Conservation (phyloP, 805 yeast species). For the Candida incommunis region DNA sequence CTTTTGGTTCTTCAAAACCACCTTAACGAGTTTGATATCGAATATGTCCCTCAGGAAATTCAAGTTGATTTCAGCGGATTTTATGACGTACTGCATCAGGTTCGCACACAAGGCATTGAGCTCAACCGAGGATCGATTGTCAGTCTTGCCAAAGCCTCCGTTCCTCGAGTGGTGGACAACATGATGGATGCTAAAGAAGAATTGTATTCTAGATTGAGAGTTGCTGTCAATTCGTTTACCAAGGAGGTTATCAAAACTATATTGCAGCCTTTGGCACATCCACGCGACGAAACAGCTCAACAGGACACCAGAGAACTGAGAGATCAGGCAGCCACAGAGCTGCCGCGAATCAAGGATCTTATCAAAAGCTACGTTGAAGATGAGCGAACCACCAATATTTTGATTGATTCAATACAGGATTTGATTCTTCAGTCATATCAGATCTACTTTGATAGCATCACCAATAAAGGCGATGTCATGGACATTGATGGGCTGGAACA, state of each 20-base stretch:
- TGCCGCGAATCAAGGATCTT: slow-evolving; percentile 42
- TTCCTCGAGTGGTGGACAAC: slow-evolving; percentile 67
- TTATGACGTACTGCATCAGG: slow-evolving; percentile 32
- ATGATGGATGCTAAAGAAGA: slow-evolving; percentile 71
- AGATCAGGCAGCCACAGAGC: slow-evolving; percentile 33
- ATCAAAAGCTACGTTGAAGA: slow-evolving; percentile 46
- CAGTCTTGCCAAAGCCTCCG: slow-evolving; percentile 47
- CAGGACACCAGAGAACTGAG: slow-evolving; percentile 30
- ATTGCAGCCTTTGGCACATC: slow-evolving; percentile 29
- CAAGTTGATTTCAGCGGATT: slow-evolving; percentile 74
- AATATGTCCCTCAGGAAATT: slow-evolving; percentile 50
- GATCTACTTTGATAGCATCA: slow-evolving; percentile 29
- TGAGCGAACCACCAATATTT: slow-evolving; percentile 30
- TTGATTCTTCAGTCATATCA: slow-evolving; percentile 45
- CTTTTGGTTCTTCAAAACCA: slow-evolving; percentile 57
- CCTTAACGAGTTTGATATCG: slow-evolving; percentile 66
- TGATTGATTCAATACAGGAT: slow-evolving; percentile 56
- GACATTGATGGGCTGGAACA: slow-evolving; percentile 48
- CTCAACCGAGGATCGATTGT: slow-evolving; percentile 23
- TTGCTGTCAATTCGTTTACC: slow-evolving; percentile 55
- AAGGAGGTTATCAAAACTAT: slow-evolving; percentile 38
- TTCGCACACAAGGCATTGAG: slow-evolving; percentile 17
- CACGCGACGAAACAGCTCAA: slow-evolving; percentile 16
- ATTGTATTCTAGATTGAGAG: slow-evolving; percentile 57
- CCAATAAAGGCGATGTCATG: slow-evolving; percentile 35